Conservation (phyloP, 352 stramenopile genomes). For the Phytophthora capsici region DNA sequence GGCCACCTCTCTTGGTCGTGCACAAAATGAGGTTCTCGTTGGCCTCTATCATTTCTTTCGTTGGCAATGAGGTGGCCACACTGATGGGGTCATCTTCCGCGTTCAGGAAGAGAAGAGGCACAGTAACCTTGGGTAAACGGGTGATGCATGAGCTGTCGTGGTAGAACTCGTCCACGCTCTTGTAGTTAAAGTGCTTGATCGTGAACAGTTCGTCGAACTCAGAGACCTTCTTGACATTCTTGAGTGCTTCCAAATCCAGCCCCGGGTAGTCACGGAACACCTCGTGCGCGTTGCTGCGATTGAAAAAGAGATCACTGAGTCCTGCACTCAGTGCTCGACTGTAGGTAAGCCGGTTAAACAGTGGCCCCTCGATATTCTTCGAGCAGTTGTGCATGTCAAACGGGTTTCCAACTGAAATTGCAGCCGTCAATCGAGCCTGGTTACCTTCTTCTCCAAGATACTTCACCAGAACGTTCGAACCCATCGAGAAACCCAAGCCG, state of each 20-base stretch:
- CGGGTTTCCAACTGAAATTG: constrained; percentile 72
- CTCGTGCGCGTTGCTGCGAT: constrained; percentile 68
- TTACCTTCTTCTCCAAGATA: constrained; percentile 69
- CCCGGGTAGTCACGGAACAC: constrained; percentile 53
- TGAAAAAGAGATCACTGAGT: constrained; percentile 65
- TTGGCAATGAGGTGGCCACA: constrained; percentile 30
- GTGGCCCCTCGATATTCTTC: constrained; percentile 45
- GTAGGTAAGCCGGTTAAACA: constrained; percentile 69
- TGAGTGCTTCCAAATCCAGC: constrained; percentile 52
- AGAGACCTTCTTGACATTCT: constrained; percentile 40
- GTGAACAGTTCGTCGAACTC: constrained; percentile 77
- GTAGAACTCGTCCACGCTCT: constrained; percentile 51
- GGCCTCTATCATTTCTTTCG: constrained; percentile 34
- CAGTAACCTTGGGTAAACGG: constrained; percentile 39
- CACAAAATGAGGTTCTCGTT: constrained; percentile 61
- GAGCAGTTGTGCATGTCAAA: constrained; percentile 66
- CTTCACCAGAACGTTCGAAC: constrained; percentile 78
- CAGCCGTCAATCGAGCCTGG: constrained; percentile 43
- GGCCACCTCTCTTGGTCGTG: constrained; percentile 51
- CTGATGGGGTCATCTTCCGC: constrained; percentile 67
- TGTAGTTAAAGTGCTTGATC: constrained; percentile 60
- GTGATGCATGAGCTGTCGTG: constrained; percentile 48
- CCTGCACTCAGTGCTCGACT: constrained; percentile 54
- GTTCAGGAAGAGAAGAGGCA: constrained; percentile 59
- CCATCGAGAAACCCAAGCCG: constrained; percentile 73